Evolutionary conservation across 495 filamentous ascomycete genomes (phyloP).

Genomic region (Tuber borchii): DNA sequence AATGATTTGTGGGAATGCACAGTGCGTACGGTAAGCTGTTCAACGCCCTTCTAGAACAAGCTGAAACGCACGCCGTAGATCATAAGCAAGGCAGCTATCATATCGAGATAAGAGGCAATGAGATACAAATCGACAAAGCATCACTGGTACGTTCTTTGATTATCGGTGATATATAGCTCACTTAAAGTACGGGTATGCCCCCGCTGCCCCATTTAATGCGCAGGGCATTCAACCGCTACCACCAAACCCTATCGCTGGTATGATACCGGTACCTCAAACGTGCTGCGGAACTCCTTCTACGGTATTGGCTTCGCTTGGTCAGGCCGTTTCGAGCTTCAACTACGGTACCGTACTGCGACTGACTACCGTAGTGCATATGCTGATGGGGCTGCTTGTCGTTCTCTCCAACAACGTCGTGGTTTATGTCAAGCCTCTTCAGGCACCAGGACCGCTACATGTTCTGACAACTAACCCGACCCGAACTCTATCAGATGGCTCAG

Average conservation of each 20-base stretch:
- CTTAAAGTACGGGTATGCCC: not conserved
- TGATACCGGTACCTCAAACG: not conserved
- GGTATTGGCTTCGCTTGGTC: not conserved
- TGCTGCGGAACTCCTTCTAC: not conserved
- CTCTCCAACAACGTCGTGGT: not conserved
- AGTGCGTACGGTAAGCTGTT: not conserved
- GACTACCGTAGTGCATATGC: not conserved
- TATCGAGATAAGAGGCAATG: not conserved
- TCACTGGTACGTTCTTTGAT: not conserved
- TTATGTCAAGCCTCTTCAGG: not conserved
- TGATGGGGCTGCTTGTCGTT: not conserved
- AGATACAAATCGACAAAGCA: not conserved
- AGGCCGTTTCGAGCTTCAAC: not conserved
- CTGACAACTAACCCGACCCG: not conserved
- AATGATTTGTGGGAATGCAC: not conserved
- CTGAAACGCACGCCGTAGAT: not conserved
- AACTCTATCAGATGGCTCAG: not conserved
- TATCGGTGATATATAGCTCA: not conserved
- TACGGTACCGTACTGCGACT: not conserved
- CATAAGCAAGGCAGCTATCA: not conserved
- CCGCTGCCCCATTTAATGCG: not conserved
- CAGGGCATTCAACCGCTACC: not conserved
- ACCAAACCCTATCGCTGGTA: not conserved
- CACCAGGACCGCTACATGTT: not conserved
- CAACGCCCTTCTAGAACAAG: not conserved